Evolutionary conservation across 2,329 filamentous ascomycete species (phyloP).

Genomic region (Elsinoe perseae): DNA sequence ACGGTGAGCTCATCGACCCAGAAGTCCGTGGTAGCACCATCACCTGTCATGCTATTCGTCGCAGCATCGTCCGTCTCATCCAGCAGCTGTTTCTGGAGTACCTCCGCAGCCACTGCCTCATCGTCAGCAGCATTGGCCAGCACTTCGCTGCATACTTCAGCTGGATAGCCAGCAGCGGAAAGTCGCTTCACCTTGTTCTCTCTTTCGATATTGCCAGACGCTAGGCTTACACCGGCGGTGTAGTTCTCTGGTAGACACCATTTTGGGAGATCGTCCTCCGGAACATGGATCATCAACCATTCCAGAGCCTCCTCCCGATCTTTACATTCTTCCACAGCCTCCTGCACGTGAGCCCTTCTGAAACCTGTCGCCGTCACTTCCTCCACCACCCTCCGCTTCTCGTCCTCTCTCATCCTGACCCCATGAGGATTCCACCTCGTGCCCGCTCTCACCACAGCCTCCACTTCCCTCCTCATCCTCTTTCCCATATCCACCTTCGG

Average conservation of each 20-base stretch:
- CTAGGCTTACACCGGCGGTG: conserved; percentile 80
- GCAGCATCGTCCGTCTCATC: conserved; percentile 24
- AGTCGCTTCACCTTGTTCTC: conserved; percentile 79
- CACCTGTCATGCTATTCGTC: conserved; percentile 29
- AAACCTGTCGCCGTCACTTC: conserved; percentile 77
- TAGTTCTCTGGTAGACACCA: conserved; percentile 93
- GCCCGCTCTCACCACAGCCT: conserved; percentile 67
- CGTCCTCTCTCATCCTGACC: conserved; percentile 53
- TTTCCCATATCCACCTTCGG: conserved; percentile 91
- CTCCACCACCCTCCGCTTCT: conserved; percentile 56
- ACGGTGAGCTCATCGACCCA: conserved; percentile 85
- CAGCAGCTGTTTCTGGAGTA: conserved; percentile 65
- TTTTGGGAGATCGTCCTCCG: conserved; percentile 87
- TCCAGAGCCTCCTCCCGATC: conserved; percentile 88
- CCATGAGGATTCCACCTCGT: conserved; percentile 82
- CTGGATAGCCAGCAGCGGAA: conserved; percentile 72
- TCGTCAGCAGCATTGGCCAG: conserved; percentile 63
- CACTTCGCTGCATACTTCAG: conserved; percentile 72
- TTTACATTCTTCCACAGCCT: conserved; percentile 80
- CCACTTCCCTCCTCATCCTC: conserved; percentile 68
- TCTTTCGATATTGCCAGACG: conserved; percentile 68
- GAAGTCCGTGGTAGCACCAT: conserved; percentile 42
- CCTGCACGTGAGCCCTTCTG: conserved; percentile 78
- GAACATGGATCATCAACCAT: conserved; percentile 94
- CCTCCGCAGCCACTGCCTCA: conserved; percentile 68